Conservation (phyloP, 2,329 filamentous ascomycete species). For the Sporothrix luriei region DNA sequence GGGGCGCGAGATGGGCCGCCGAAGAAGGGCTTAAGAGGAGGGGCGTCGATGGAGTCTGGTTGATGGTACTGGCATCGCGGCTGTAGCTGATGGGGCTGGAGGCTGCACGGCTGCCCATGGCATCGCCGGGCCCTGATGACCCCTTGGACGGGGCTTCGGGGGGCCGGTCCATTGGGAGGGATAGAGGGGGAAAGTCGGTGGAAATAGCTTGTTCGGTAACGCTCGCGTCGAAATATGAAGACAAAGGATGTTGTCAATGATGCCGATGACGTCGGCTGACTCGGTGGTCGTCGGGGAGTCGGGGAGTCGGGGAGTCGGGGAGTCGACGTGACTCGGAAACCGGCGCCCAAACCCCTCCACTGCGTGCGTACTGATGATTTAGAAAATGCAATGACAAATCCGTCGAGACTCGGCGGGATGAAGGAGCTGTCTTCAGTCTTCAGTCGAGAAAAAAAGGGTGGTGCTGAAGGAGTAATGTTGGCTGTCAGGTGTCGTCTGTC, state of each 20-base stretch:
- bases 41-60: conserved; percentile 33
- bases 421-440: background rate
- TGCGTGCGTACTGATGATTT: background rate
- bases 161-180: conserved; percentile 12
- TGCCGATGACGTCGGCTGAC: conserved; percentile 18
- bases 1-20: background rate
- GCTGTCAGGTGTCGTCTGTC: background rate
- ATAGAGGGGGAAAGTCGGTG: background rate
- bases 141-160: conserved; percentile 14
- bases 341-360: background rate
- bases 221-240: background rate
- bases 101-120: background rate
- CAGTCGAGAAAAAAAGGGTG: background rate
- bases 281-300: conserved; percentile 8
- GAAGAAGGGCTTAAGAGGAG: conserved; percentile 24
- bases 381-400: background rate
- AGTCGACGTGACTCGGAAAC: too few relatives aligned
- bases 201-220: background rate
- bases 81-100: conserved; percentile 26
- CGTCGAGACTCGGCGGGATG: background rate
- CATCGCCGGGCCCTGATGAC: background rate
- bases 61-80: conserved; percentile 26
- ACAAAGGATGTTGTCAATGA: background rate
- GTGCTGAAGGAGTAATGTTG: conserved; percentile 11
- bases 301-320: too few relatives aligned